Percentiles rank a stretch among this genome's conserved stretches.
Conservation (phyloP, 1,139 yeast species). For the Pichia sp. region DNA sequence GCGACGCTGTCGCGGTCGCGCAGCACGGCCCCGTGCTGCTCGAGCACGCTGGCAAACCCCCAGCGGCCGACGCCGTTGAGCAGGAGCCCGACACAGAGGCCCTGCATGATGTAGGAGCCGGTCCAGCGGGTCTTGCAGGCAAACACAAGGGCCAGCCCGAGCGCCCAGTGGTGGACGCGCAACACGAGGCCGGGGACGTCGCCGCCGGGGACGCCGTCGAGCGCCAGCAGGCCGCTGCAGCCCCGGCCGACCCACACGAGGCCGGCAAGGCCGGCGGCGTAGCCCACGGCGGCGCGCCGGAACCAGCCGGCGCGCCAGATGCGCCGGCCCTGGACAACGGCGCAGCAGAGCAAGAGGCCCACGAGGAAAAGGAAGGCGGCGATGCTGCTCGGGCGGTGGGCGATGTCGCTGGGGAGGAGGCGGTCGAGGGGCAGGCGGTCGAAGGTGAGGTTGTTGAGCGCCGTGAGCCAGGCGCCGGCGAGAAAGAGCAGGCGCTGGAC, state of each 20-base stretch:
- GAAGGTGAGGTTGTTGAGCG: conserved; percentile 81
- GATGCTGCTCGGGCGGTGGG: conserved; percentile 72
- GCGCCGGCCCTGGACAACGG: conserved; percentile 67
- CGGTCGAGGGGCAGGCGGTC: conserved; percentile 87
- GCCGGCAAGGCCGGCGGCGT: conserved; percentile 26
- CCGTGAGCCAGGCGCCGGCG: conserved; percentile 67
- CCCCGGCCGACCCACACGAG: neutral
- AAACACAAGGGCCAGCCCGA: conserved; percentile 74
- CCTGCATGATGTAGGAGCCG: conserved; percentile 72
- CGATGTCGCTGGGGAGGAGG: conserved; percentile 64
- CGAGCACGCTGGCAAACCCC: conserved; percentile 5
- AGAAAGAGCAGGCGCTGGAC: conserved; percentile 18
- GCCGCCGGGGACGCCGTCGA: neutral
- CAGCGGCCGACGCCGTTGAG: conserved; percentile 75
- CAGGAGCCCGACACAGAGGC: conserved; percentile 73
- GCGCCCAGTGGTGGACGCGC: conserved; percentile 83
- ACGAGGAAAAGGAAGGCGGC: conserved; percentile 55
- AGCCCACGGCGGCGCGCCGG: conserved; percentile 49
- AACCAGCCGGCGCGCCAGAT: conserved; percentile 81
- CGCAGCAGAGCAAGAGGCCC: conserved; percentile 46
- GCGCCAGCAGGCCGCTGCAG: neutral
- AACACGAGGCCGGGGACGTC: conserved; percentile 43
- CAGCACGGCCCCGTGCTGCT: neutral
- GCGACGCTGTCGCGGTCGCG: neutral
- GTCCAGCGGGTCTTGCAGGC: conserved; percentile 81